These are phyloP conservation scores for Lachnellula willkommii DNA, from an alignment of 2,329 filamentous ascomycete genomes.

Conservation along the genomic window DNA sequence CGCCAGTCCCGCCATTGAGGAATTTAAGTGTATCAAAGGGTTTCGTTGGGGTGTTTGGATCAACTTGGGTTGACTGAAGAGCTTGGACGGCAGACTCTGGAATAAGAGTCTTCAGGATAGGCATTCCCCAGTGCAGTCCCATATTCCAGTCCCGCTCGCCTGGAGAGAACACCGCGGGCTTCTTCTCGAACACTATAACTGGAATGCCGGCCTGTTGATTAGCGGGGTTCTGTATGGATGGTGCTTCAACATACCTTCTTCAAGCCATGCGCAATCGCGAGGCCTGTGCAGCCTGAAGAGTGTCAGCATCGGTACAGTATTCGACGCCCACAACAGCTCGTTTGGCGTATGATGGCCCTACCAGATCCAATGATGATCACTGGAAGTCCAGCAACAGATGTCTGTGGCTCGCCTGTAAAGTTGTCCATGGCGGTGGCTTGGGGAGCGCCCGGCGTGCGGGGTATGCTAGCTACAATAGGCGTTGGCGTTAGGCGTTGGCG, in stretches of 20 bases:
- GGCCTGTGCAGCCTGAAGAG: slow-evolving; percentile 36
- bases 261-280: slow-evolving; percentile 37
- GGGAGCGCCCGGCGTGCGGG: too few relatives aligned
- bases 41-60: slow-evolving; percentile 27
- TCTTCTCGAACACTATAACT: slow-evolving; percentile 23
- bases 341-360: not conserved
- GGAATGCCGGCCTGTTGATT: slow-evolving; percentile 17
- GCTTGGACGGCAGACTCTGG: slow-evolving; percentile 25
- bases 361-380: not conserved
- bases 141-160: slow-evolving; percentile 35
- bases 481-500: too few relatives aligned
- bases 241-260: slow-evolving; percentile 31
- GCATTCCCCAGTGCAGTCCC: slow-evolving; percentile 33
- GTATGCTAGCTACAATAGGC: too few relatives aligned
- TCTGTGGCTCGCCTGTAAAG: not conserved
- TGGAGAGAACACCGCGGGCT: slow-evolving; percentile 18
- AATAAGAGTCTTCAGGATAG: slow-evolving; percentile 30
- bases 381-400: not conserved
- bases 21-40: slow-evolving; percentile 30
- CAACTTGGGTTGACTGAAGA: slow-evolving; percentile 29
- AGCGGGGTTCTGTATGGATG: not conserved
- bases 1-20: slow-evolving; percentile 32
- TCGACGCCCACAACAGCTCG: not conserved
- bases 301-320: not conserved
- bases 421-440: not conserved